Evolutionary conservation across 768 basidiomycete genomes (phyloP).

Genomic region (Imleria badia): DNA sequence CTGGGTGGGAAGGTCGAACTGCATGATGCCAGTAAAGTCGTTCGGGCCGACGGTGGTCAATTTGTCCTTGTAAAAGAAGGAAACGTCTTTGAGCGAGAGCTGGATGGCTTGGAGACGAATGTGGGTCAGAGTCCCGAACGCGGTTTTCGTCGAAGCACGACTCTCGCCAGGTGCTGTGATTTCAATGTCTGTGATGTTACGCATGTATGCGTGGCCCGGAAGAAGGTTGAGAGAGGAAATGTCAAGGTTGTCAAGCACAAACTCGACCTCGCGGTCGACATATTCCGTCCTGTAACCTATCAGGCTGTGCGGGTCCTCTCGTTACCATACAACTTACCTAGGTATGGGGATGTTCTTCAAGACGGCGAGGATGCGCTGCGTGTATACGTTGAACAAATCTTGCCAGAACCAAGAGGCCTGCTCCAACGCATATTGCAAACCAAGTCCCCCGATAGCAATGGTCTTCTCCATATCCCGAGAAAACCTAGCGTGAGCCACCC

Average conservation of each 20-base stretch:
- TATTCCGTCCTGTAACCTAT: constrained; percentile 57
- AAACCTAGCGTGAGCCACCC: constrained; percentile 48
- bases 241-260: constrained; percentile 73
- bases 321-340: constrained; percentile 39
- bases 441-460: constrained; percentile 37
- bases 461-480: constrained; percentile 48
- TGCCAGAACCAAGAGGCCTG: constrained; percentile 76
- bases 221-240: constrained; percentile 65
- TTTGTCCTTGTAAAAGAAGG: constrained; percentile 75
- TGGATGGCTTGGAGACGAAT: constrained; percentile 66
- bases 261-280: constrained; percentile 64
- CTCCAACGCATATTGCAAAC: constrained; percentile 54
- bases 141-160: constrained; percentile 39
- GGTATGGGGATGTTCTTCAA: constrained; percentile 69
- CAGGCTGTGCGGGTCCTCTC: neutral
- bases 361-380: constrained; percentile 54
- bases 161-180: constrained; percentile 43
- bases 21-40: constrained; percentile 62
- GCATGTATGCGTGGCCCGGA: constrained; percentile 69
- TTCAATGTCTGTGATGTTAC: constrained; percentile 66
- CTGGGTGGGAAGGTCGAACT: constrained; percentile 59
- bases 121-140: constrained; percentile 64
- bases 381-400: constrained; percentile 78
- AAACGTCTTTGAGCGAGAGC: constrained; percentile 60
- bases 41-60: constrained; percentile 49